Conservation (phyloP, 1,284 basidiomycete species). For the Ganoderma resinaceum region DNA sequence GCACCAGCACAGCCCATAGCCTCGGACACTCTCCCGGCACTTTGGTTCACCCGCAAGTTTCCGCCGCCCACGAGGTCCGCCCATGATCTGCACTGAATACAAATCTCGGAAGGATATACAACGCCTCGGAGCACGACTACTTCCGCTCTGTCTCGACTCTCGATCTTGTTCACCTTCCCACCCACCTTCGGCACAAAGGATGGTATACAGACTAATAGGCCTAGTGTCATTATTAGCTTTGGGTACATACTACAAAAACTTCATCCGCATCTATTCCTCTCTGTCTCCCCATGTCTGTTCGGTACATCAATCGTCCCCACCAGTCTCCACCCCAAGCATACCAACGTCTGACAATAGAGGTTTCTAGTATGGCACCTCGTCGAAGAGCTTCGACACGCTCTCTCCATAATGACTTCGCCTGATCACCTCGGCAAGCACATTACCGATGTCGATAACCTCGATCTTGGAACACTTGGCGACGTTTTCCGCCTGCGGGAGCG, state of each 20-base stretch:
- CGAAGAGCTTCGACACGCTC: conserved; percentile 83
- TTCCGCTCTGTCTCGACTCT: neutral
- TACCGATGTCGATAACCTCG: conserved; percentile 95
- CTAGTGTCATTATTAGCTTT: conserved; percentile 24
- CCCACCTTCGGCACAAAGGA: neutral
- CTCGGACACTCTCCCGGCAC: conserved; percentile 9
- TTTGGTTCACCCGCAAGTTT: conserved; percentile 2
- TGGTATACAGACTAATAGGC: conserved; percentile 1
- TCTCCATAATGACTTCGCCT: conserved; percentile 89
- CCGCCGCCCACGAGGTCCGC: conserved; percentile 12
- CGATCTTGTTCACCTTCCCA: neutral
- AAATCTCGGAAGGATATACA: neutral
- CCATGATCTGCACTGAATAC: conserved; percentile 7
- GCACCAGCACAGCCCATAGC: conserved; percentile 17
- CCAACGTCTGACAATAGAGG: neutral
- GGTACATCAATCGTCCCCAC: conserved; percentile 10
- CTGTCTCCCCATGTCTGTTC: conserved; percentile 1
- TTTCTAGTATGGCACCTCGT: conserved; percentile 82
- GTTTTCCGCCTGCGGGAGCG: conserved; percentile 91
- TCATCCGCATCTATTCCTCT: conserved; percentile 28
- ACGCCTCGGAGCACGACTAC: neutral
- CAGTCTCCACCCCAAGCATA: conserved; percentile 5
- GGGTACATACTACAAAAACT: conserved; percentile 26
- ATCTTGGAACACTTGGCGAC: conserved; percentile 83
- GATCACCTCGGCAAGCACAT: conserved; percentile 97